Evolutionary conservation across 2,329 filamentous ascomycete genomes (phyloP).

Genomic region (Aureobasidium sp.): DNA sequence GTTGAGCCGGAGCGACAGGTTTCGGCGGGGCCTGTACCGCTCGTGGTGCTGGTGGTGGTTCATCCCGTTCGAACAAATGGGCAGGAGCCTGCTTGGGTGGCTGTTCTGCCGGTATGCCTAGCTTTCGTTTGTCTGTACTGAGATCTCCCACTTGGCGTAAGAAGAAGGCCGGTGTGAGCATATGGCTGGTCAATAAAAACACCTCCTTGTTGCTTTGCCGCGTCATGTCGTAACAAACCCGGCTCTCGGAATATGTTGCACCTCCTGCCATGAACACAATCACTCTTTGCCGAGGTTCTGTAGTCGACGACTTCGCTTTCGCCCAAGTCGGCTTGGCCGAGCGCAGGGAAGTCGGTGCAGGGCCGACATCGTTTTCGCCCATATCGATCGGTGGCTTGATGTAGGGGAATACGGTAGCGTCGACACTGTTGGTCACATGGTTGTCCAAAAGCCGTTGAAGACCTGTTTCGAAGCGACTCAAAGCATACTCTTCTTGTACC

Average conservation of each 20-base stretch:
- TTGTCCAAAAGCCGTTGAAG: slow-evolving; percentile 79
- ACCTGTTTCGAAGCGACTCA: slow-evolving; percentile 79
- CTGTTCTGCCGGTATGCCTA: slow-evolving; percentile 73
- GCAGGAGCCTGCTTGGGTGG: slow-evolving; percentile 75
- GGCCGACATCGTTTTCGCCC: slow-evolving; percentile 48
- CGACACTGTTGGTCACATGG: slow-evolving; percentile 34
- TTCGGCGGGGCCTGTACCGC: slow-evolving; percentile 20
- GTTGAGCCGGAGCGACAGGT: slow-evolving; percentile 21
- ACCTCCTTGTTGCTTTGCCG: slow-evolving; percentile 66
- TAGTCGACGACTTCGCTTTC: slow-evolving; percentile 59
- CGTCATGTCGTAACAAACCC: slow-evolving; percentile 81
- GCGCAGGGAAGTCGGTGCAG: slow-evolving; percentile 59
- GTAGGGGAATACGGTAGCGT: slow-evolving; percentile 38
- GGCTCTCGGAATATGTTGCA: slow-evolving; percentile 84
- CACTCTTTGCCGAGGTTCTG: slow-evolving; percentile 79
- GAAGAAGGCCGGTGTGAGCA: slow-evolving; percentile 79
- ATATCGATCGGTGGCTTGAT: slow-evolving; percentile 50
- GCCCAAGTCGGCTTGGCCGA: slow-evolving; percentile 95
- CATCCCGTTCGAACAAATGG: slow-evolving; percentile 71
- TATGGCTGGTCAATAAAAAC: slow-evolving; percentile 84
- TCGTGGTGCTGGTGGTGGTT: slow-evolving; percentile 25
- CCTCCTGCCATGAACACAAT: slow-evolving; percentile 94
- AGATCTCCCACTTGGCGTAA: slow-evolving; percentile 75
- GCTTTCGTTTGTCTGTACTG: slow-evolving; percentile 60
- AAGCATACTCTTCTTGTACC: slow-evolving; percentile 64